Conservation (phyloP, 108 stramenopile genomes). For the Hondaea fermentalgiana region DNA sequence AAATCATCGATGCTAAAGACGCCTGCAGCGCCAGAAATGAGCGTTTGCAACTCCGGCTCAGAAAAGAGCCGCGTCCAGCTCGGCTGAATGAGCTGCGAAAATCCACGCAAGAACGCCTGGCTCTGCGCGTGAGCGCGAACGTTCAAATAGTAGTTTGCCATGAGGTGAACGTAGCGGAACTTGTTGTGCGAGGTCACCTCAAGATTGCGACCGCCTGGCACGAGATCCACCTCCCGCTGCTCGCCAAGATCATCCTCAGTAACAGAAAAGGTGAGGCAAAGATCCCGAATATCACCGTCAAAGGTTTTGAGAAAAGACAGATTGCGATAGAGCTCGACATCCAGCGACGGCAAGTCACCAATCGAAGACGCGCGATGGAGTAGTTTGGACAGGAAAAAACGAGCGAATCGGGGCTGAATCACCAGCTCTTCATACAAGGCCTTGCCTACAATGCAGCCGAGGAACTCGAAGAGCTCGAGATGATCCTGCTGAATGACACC, state of each 20-base stretch:
- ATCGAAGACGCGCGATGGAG: constrained; percentile 81
- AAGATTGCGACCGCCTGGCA: constrained; percentile 71
- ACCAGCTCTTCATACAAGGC: constrained; percentile 91
- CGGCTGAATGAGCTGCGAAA: constrained; percentile 82
- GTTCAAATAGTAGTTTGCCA: constrained; percentile 87
- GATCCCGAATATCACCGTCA: constrained; percentile 77
- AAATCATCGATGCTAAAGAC: constrained; percentile 83
- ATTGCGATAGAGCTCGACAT: constrained; percentile 80
- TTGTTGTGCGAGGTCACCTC: constrained; percentile 76
- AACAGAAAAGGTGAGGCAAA: constrained; percentile 83
- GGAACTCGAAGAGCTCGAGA: constrained; percentile 76
- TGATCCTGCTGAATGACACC: constrained; percentile 51
- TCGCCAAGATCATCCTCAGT: constrained; percentile 74
- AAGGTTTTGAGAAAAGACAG: constrained; percentile 89
- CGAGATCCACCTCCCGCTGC: constrained; percentile 59
- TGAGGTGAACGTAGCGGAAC: constrained; percentile 66
- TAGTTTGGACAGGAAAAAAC: constrained; percentile 84
- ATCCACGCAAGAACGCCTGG: constrained; percentile 82
- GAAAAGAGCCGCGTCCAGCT: constrained; percentile 81
- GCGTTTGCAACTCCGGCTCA: constrained; percentile 86
- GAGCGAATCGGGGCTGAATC: constrained; percentile 89
- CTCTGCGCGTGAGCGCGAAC: constrained; percentile 76
- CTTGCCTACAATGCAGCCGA: constrained; percentile 81
- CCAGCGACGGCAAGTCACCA: constrained; percentile 72
- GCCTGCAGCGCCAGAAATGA: constrained; percentile 72